Percentiles rank a stretch among this genome's conserved stretches.
Conservation (phyloP, 2,329 filamentous ascomycete genomes). For the Nemania sp. region DNA sequence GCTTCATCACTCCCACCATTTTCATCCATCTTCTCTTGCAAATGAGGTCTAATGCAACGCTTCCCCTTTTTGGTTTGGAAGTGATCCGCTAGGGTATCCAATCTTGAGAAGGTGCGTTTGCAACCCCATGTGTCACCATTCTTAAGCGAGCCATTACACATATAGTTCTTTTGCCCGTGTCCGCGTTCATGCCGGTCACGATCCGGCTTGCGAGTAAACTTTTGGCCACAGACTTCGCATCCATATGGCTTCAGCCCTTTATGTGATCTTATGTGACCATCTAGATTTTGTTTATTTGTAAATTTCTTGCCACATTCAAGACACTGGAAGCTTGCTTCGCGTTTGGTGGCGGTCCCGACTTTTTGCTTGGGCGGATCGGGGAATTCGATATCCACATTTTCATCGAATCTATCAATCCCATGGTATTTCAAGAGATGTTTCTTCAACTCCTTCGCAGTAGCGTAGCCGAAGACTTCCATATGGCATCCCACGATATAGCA, state of each 20-base stretch:
- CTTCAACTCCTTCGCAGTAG: conserved; percentile 51
- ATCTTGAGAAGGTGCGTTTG: conserved; percentile 37
- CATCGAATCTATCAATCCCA: conserved; percentile 37
- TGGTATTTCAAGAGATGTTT: conserved; percentile 47
- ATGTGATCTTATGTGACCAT: conserved; percentile 41
- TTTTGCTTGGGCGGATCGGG: conserved; percentile 37
- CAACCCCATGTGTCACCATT: conserved; percentile 44
- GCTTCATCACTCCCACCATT: conserved; percentile 5
- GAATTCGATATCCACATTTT: conserved; percentile 35
- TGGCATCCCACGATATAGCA: conserved; percentile 52
- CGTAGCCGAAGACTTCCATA: conserved; percentile 51
- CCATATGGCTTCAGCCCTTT: conserved; percentile 37
- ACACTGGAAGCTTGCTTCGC: conserved; percentile 33
- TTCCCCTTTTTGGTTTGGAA: conserved; percentile 40
- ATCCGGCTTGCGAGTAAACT: conserved; percentile 40
- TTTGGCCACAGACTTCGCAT: conserved; percentile 38
- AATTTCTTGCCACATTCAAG: conserved; percentile 41
- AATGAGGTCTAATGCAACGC: conserved; percentile 38
- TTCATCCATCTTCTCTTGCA: conserved; percentile 37
- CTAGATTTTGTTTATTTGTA: conserved; percentile 42
- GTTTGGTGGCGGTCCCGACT: conserved; percentile 13
- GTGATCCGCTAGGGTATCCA: conserved; percentile 43
- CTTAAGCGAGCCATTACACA: conserved; percentile 41
- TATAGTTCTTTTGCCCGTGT: conserved; percentile 42
- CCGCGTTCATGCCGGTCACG: conserved; percentile 39